Evolutionary conservation across 192 early-diverging fungal genomes (phyloP).

Genomic region (Umbelopsis ramanniana): DNA sequence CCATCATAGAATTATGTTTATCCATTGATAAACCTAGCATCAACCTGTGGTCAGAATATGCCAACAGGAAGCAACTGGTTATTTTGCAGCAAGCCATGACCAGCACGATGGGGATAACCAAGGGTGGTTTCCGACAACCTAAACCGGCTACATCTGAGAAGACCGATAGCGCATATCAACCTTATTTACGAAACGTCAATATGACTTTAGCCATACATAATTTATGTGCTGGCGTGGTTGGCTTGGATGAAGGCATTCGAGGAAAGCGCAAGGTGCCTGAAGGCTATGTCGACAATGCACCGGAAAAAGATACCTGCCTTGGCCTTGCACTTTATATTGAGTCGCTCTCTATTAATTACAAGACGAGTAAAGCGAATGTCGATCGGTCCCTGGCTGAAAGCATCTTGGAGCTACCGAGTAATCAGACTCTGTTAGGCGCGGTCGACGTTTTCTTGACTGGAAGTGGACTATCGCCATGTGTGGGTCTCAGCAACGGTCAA

Average conservation of each 20-base stretch:
- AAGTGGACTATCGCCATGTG: conserved; percentile 1
- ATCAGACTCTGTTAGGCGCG: neutral
- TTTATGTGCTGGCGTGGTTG: conserved; percentile 8
- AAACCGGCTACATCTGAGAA: neutral
- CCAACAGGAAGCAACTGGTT: neutral
- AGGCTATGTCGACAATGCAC: conserved; percentile 41
- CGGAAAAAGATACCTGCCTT: conserved; percentile 22
- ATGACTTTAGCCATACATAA: conserved; percentile 15
- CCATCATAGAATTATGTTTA: conserved; percentile 1
- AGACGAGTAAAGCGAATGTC: neutral
- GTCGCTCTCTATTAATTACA: conserved; percentile 24
- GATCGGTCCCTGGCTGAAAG: neutral
- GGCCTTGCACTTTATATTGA: conserved; percentile 18
- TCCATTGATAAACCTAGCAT: conserved; percentile 7
- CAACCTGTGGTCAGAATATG: conserved; percentile 9
- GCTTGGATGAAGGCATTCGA: conserved; percentile 20
- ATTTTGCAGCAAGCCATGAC: neutral
- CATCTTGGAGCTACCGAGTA: neutral
- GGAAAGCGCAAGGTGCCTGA: conserved; percentile 2
- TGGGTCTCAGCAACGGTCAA: neutral
- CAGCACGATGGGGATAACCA: neutral
- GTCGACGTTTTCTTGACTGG: neutral
- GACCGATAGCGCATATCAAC: neutral
- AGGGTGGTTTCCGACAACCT: neutral
- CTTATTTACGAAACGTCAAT: neutral